phyloP scores from a whole-genome alignment of 768 basidiomycete genomes.

The Boletellus ananiceps region DNA sequence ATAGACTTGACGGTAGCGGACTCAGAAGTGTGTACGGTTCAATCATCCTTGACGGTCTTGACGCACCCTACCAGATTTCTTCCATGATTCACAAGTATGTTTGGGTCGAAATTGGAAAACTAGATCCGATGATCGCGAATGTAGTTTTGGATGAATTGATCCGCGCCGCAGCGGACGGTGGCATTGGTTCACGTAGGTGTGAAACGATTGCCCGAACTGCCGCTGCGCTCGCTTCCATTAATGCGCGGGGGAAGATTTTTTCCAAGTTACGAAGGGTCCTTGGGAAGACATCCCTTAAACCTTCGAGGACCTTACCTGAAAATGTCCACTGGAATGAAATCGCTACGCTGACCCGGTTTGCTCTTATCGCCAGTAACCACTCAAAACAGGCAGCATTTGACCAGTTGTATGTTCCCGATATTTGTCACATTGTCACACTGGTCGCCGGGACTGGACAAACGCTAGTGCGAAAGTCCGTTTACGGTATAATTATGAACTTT shows the following conservation, averaged over 20 bases:
- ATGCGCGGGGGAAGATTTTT: slow-evolving; percentile 73
- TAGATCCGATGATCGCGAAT: slow-evolving; percentile 64
- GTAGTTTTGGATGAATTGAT: slow-evolving; percentile 77
- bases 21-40: slow-evolving; percentile 53
- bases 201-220: slow-evolving; percentile 74
- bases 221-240: slow-evolving; percentile 68
- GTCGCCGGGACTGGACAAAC: slow-evolving; percentile 70
- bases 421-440: slow-evolving; percentile 76
- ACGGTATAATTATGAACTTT: slow-evolving; percentile 77
- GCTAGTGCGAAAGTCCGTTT: slow-evolving; percentile 73
- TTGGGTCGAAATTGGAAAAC: slow-evolving; percentile 71
- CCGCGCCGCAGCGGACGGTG: slow-evolving; percentile 78
- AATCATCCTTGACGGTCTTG: slow-evolving; percentile 1
- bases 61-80: slow-evolving; percentile 46
- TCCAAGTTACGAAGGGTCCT: slow-evolving; percentile 77
- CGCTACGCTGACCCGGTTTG: slow-evolving; percentile 72
- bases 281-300: slow-evolving; percentile 63
- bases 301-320: slow-evolving; percentile 59
- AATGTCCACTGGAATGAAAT: slow-evolving; percentile 80
- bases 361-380: slow-evolving; percentile 65
- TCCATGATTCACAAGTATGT: slow-evolving; percentile 66
- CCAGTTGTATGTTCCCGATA: slow-evolving; percentile 80
- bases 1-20: slow-evolving; percentile 71
- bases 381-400: slow-evolving; percentile 57
- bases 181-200: slow-evolving; percentile 67